Evolutionary conservation across 2,329 filamentous ascomycete genomes (phyloP).

Genomic region (Simplicillium sp.): DNA sequence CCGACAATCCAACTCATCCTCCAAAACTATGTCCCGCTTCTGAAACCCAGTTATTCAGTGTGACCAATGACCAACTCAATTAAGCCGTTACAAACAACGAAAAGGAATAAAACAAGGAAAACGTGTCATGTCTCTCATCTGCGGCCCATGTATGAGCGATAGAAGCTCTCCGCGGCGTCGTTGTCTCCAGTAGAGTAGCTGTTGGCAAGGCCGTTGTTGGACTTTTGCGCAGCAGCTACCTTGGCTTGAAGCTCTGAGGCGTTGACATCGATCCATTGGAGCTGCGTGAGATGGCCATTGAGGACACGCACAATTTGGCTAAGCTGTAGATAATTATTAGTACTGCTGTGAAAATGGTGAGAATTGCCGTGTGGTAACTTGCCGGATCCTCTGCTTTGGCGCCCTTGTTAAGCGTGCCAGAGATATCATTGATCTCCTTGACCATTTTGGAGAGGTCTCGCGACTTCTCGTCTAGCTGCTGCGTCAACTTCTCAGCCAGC

Average conservation of each 20-base stretch:
- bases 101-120: constrained; percentile 1
- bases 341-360: constrained; percentile 6
- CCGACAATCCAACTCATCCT: constrained; percentile 8
- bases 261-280: constrained; percentile 89
- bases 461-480: constrained; percentile 87
- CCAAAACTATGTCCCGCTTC: constrained; percentile 10
- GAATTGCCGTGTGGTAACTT: constrained; percentile 26
- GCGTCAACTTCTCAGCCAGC: constrained; percentile 84
- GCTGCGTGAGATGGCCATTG: constrained; percentile 82
- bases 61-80: constrained; percentile 2
- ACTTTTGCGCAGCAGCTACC: constrained; percentile 73
- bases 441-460: constrained; percentile 93
- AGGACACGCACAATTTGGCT: constrained; percentile 93
- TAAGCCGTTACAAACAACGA: constrained; percentile 7
- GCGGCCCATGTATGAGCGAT: constrained; percentile 74
- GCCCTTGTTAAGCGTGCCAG: constrained; percentile 80
- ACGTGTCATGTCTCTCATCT: constrained; percentile 33
- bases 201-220: constrained; percentile 52
- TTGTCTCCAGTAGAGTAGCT: constrained; percentile 52
- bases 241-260: constrained; percentile 73
- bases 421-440: constrained; percentile 92
- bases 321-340: constrained; percentile 44
- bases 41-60: constrained; percentile 7
- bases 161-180: constrained; percentile 80
- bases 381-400: constrained; percentile 82